Base-by-base conservation (phyloP, 345 rosid species). In the Barbarea vulgaris region DNA sequence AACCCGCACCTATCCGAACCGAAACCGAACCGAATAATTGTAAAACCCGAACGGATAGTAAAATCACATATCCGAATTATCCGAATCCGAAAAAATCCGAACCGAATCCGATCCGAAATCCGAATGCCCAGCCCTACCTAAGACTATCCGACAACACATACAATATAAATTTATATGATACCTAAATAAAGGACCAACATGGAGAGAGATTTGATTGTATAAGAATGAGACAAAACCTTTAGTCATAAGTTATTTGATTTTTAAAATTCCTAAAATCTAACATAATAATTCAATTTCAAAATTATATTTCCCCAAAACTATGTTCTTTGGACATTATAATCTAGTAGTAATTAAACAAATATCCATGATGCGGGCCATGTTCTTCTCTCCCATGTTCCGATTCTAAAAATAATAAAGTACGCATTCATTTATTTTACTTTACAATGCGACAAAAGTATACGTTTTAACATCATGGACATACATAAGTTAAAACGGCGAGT, bases 331-430 rank as follows among this genome's bases (percentile, higher is more conserved):
- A 64, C 56, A 58, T 22, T 48, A 51, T 10, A 64, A 70, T 70
- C 37, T 64, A 77, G 61, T 77, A 11, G 67, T 28, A 3, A n/a
- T n/a, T 55, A 77, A 55, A 64, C 67, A 70, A 64, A 70, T 64
- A 64, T 71, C n/a, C 76, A 77, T 70, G 62, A 77, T 77, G 76
- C 67, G 68, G 77, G 73, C 56, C 77, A 72, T 71, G 81, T 72
- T 77, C 73, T 10, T 77, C 77, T 39, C 77, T 17, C 31, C 77
- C 73, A 77, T 71, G 73, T 71, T 71, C 56, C 64, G 12, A 41
- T 42, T 63, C 51, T 52, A 12, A 1, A 22, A 17, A 27, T 17
- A 10, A 17, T 65, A 55, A 17, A 27, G 2, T 24, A 53, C 25
- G 12, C 5, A 39, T 54, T 25, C 52, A 69, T 54, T 5, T 9